Base-by-base conservation (phyloP, 441 rosid species). In the Dalechampia spathulata region DNA sequence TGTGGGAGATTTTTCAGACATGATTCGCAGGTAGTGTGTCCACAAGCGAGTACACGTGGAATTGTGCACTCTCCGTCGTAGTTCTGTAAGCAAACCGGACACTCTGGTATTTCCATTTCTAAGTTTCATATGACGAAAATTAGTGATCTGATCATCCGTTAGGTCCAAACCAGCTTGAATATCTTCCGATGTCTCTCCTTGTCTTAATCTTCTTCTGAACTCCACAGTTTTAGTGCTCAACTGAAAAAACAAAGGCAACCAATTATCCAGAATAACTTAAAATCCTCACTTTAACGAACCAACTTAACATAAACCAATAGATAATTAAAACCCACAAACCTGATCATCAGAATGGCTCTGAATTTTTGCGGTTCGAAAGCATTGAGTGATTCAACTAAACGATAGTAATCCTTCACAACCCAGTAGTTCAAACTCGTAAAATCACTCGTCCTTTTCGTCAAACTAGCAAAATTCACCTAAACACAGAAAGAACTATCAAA, bases 361-460 rank as follows among this genome's bases (percentile, higher is more conserved):
- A 55, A 84, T 75, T n/a, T n/a, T 20, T 38, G 75, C 4, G 69
- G 78, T 72, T 88, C 98, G 23, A 86, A 11, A 32, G 69, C 75
- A 64, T 82, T 91, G 39, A 91, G 93, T 16, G 85, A 74, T 15
- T 73, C 73, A 49, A 79, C 96, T 1, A 91, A 84, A 43, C 93
- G 95, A 66, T 72, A 75, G 61, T 91, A 91, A 62, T 91, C 98
- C 64, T 74, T 78, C 60, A 91, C 96, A 66, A 86, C 93, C 98
- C 98, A 91, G 73, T 77, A 59, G 61, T 91, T 91, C 73, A 86
- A 66, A 70, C 87, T 88, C 52, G 78, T 58, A 57, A 74, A 60
- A 65, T 81, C 78, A 71, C 75, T 71, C 62, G 76, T 57, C 67
- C 60, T 72, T 75, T 73, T 77, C 34, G 62, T 77, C 46, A 82